Base-by-base conservation (phyloP, 148 eudicot species). In the Camellia japonica region DNA sequence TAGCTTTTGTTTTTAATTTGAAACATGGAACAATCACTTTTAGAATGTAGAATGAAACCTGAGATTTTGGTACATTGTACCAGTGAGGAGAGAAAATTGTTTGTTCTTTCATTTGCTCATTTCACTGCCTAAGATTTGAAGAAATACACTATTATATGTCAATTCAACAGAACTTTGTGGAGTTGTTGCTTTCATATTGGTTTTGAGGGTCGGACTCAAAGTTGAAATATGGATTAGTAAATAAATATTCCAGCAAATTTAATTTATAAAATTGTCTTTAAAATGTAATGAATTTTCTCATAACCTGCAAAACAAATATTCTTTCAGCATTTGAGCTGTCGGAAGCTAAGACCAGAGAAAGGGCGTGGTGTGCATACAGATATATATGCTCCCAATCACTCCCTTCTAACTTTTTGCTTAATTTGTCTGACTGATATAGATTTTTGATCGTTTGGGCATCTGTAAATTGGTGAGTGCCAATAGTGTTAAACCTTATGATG, bases 71-170 rank as follows among this genome's bases (percentile, higher is more conserved):
- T 19, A 13, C 4, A 18, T 4, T 62, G 30, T 44, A 59, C 38
- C 5, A 12, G 7, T 46, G 38, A 20, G 43, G 23, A 56, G 63
- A 30, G 4, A 43, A 44, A 68, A 70, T 11, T 69, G 9, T 62
- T 56, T 68, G 15, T 56, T 58, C 30, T 58, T 20, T 61, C 14
- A 38, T 38, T 47, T 19, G 11, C 8, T 76, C 73, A 69, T 69
- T 78, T 68, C 42, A 78, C 68, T 12, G 30, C 44, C 52, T 11
- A 78, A 68, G 61, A 68, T 54, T 68, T 71, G 75, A 51, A 71
- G 56, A 71, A 71, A 71, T 52, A 13, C 75, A 49, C 59, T 49
- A 55, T 38, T 23, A 30, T 52, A 55, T n/a, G 60, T 30, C 75
- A 72, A 52, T 72, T 12, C 62, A 2, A 42, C 5, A 73, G 16